Evolutionary conservation across 176 grass and related monocot genomes (phyloP).

Genomic region (Eleusine coracana): DNA sequence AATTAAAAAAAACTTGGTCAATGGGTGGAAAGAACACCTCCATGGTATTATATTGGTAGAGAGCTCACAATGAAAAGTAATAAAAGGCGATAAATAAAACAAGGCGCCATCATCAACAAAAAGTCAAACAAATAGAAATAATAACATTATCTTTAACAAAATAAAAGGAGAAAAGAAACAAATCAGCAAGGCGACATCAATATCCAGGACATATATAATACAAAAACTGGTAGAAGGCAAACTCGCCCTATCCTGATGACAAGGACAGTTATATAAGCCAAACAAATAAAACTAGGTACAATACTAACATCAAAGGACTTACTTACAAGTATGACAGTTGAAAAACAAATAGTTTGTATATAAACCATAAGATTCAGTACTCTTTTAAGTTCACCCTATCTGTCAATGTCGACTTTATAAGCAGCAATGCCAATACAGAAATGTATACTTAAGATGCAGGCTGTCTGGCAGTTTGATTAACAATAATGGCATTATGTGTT

Average conservation of each 20-base stretch:
- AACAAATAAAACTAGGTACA: background rate
- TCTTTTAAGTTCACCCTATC: background rate
- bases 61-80: background rate
- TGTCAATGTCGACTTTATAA: background rate
- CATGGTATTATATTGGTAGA: too few relatives aligned
- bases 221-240: background rate
- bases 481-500: background rate
- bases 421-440: conserved; percentile 1
- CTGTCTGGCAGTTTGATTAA: background rate
- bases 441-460: background rate
- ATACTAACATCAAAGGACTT: background rate
- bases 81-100: background rate
- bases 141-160: background rate
- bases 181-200: conserved; percentile 6
- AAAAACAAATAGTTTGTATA: conserved; percentile 17
- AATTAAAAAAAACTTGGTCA: background rate
- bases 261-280: conserved; percentile 4
- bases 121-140: conserved; percentile 5
- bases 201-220: conserved; percentile 7
- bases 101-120: background rate
- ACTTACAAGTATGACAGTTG: background rate
- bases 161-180: background rate
- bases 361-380: conserved; percentile 1
- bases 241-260: conserved; percentile 8
- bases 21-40: too few relatives aligned